Evolutionary conservation across 768 basidiomycete species (phyloP), one percentile per base, ranked within the genome.

Genomic region (Glaciozyma antarctica): DNA sequence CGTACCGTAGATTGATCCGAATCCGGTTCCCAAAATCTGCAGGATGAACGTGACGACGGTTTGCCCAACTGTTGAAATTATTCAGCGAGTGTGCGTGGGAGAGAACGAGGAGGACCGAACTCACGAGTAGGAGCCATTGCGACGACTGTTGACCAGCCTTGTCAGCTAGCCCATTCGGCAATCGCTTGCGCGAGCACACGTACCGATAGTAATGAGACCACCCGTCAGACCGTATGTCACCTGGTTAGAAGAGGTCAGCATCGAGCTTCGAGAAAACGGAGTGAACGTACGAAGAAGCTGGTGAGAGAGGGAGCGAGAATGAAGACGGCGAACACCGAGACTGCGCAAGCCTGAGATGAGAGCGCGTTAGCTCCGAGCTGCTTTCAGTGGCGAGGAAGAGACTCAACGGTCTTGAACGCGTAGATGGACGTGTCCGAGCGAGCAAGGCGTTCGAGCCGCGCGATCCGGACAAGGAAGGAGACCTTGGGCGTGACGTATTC

Each of bases 141-240:
- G 45, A 76, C 74, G 9, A 60, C 68, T n/a, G 76, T 67, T 1
- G 76, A 55, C 7, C 17, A 22, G 19, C 3, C 7, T 3, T 6
- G 34, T 55, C 6, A 55, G 32, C 38, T 30, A 28, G 17, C 17
- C 16, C 2, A 34, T 17, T 21, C 21, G 6, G 21, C 15, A 34
- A n/a, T 17, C n/a, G 19, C 9, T 32, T 32, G 32, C 5, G 38
- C 34, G 38, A 34, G 5, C 34, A 32, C 34, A 34, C 59, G 32
- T 32, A 32, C 76, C 70, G 30, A 77, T 67, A 4, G 76, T 77
- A 44, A 77, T 64, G 28, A 76, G 61, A 15, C 75, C 75, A 7
- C 69, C 65, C 0, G 74, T 75, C 34, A 77, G 51, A 38, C 63
- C 62, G 55, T 54, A 30, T 5, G 6, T 32, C 12, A 48, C 21